Conservation (phyloP, 1,139 yeast genomes). For the Debaryomyces sp. region DNA sequence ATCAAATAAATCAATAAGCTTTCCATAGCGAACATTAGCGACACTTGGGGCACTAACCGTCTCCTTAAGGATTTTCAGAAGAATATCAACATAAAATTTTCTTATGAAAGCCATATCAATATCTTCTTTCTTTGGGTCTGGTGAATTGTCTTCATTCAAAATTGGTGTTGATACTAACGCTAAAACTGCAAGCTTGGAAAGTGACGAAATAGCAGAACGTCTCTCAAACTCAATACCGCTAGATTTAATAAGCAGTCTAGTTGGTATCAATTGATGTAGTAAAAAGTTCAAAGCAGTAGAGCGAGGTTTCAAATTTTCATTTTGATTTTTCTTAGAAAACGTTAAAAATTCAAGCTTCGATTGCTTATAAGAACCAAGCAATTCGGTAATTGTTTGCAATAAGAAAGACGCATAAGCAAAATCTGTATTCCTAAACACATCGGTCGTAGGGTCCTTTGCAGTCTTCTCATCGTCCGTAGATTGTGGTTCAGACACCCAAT, state of each 20-base stretch:
- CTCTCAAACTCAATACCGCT: slow-evolving; percentile 40
- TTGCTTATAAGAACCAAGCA: slow-evolving; percentile 75
- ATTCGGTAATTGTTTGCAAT: slow-evolving; percentile 68
- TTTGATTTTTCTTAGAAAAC: slow-evolving; percentile 52
- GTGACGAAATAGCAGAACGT: slow-evolving; percentile 47
- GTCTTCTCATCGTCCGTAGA: slow-evolving; percentile 16
- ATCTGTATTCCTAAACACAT: slow-evolving; percentile 41
- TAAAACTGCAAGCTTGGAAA: slow-evolving; percentile 56
- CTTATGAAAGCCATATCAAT: slow-evolving; percentile 74
- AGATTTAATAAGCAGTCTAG: slow-evolving; percentile 41
- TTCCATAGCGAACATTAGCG: slow-evolving; percentile 49
- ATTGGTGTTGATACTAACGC: slow-evolving; percentile 62
- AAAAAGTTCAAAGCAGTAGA: slow-evolving; percentile 78
- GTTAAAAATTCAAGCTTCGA: slow-evolving; percentile 83
- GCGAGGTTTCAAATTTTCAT: slow-evolving; percentile 53
- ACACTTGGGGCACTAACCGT: slow-evolving; percentile 26
- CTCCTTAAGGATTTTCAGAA: slow-evolving; percentile 66
- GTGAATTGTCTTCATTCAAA: slow-evolving; percentile 41
- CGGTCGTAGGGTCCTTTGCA: slow-evolving; percentile 25
- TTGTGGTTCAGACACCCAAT: slow-evolving; percentile 48
- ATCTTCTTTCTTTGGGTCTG: slow-evolving; percentile 56
- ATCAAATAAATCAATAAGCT: slow-evolving; percentile 60
- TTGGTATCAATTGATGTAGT: slow-evolving; percentile 72
- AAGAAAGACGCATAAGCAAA: slow-evolving; percentile 71
- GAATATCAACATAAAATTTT: slow-evolving; percentile 69